Evolutionary conservation across 179 eudicot species (phyloP).

Genomic region (Beta lomatogona): DNA sequence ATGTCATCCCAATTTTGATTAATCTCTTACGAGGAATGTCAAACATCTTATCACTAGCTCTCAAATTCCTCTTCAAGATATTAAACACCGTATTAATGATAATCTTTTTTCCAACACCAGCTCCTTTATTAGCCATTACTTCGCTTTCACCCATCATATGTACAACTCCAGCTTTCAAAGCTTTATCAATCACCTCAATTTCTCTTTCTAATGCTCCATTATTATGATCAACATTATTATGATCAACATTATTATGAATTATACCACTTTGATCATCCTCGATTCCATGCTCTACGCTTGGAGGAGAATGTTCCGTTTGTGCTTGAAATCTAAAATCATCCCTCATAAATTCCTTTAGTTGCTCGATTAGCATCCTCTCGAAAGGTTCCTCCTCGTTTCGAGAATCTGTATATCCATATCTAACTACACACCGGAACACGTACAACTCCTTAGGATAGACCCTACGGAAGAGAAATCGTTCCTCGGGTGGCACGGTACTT

Average conservation of each 20-base stretch:
- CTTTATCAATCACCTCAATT: constrained; percentile 22
- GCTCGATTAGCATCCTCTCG: constrained; percentile 49
- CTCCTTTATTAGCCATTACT: constrained; percentile 52
- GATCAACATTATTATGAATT: neutral
- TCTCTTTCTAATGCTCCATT: constrained; percentile 36
- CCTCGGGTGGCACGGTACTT: constrained; percentile 65
- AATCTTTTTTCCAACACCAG: constrained; percentile 50
- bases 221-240: neutral
- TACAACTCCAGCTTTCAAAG: constrained; percentile 39
- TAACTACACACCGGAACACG: constrained; percentile 72
- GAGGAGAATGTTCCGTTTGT: neutral
- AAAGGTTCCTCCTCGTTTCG: constrained; percentile 55
- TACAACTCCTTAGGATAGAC: constrained; percentile 59
- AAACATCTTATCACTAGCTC: constrained; percentile 55
- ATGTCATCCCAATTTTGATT: constrained; percentile 87
- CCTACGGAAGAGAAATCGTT: constrained; percentile 66
- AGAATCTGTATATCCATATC: constrained; percentile 71
- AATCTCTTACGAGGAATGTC: constrained; percentile 63
- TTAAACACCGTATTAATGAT: constrained; percentile 60
- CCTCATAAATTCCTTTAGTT: constrained; percentile 55
- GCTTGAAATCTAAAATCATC: constrained; percentile 37
- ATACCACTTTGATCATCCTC: neutral
- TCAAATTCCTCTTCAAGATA: constrained; percentile 62
- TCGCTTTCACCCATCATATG: constrained; percentile 75
- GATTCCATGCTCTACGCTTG: neutral